Conservation (phyloP, 2,329 filamentous ascomycete genomes). For the Diplocarpon rosae region DNA sequence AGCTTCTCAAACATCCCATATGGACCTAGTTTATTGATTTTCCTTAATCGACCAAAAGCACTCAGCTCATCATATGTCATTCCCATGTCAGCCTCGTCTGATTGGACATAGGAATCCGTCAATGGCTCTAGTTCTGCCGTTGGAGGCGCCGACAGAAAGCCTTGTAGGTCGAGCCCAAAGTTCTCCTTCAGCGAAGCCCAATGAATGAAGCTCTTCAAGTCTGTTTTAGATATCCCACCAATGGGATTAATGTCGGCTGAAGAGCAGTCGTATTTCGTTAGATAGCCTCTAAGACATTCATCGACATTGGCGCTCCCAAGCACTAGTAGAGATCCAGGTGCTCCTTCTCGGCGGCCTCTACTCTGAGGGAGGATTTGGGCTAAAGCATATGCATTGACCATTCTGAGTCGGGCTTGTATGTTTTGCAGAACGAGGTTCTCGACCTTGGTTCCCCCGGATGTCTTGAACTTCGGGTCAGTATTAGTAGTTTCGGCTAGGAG, state of each 20-base stretch:
- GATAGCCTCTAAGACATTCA: slow-evolving; percentile 35
- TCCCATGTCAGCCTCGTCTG: slow-evolving; percentile 40
- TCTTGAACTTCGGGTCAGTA: slow-evolving; percentile 50
- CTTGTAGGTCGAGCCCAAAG: slow-evolving; percentile 51
- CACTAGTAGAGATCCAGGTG: slow-evolving; percentile 47
- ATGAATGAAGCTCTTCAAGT: slow-evolving; percentile 38
- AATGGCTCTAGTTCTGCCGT: slow-evolving; percentile 57
- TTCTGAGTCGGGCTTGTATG: slow-evolving; percentile 39
- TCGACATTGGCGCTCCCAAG: slow-evolving; percentile 59
- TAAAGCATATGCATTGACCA: slow-evolving; percentile 49
- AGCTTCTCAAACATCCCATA: slow-evolving; percentile 35
- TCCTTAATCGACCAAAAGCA: slow-evolving; percentile 11
- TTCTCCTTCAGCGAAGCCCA: slow-evolving; percentile 39
- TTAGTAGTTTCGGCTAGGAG: slow-evolving; percentile 46
- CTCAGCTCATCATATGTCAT: slow-evolving; percentile 40
- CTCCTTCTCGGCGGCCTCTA: slow-evolving; percentile 32
- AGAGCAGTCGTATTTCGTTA: slow-evolving; percentile 49
- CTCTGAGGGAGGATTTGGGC: slow-evolving; percentile 50
- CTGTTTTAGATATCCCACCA: slow-evolving; percentile 46
- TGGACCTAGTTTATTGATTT: slow-evolving; percentile 21
- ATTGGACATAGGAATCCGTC: slow-evolving; percentile 43
- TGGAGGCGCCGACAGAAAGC: slow-evolving; percentile 53
- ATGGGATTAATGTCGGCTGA: slow-evolving; percentile 45
- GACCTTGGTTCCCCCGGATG: slow-evolving; percentile 30
- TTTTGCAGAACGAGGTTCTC: slow-evolving; percentile 50